Percentiles rank a stretch among this genome's conserved stretches.
Conservation (phyloP, 108 stramenopile genomes). For the Discostella stelligeroides region DNA sequence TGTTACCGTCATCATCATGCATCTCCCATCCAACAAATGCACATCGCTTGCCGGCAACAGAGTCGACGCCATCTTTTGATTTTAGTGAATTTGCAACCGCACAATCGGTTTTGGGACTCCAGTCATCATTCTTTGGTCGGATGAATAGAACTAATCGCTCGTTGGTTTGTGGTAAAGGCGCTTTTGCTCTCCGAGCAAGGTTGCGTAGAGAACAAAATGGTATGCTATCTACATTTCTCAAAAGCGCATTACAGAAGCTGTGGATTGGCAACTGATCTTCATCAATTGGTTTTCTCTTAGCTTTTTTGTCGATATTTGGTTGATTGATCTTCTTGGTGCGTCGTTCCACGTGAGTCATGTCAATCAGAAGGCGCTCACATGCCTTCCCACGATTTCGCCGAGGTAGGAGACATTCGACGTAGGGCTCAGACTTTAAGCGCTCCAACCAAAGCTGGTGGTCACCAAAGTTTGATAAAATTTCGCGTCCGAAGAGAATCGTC, state of each 20-base stretch:
- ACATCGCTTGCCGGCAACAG: slow-evolving; percentile 57
- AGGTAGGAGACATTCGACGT: slow-evolving; percentile 48
- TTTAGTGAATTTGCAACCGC: slow-evolving; percentile 71
- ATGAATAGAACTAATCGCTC: slow-evolving; percentile 64
- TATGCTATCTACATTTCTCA: slow-evolving; percentile 39
- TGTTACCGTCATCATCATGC: slow-evolving; percentile 37
- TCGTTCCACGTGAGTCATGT: slow-evolving; percentile 60
- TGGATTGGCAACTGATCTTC: slow-evolving; percentile 33
- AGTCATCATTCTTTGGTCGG: slow-evolving; percentile 66
- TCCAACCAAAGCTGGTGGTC: background rate
- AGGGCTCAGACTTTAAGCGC: slow-evolving; percentile 13
- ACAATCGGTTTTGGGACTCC: slow-evolving; percentile 69
- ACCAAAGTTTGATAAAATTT: slow-evolving; percentile 12
- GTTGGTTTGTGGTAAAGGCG: slow-evolving; percentile 54
- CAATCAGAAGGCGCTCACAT: slow-evolving; percentile 74
- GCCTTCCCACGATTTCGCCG: slow-evolving; percentile 82
- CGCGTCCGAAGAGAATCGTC: slow-evolving; percentile 45
- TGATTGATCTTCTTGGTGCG: slow-evolving; percentile 17
- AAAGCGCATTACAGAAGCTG: slow-evolving; percentile 15
- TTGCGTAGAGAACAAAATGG: slow-evolving; percentile 70
- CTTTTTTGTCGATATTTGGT: slow-evolving; percentile 2
- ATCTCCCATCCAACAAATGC: slow-evolving; percentile 75
- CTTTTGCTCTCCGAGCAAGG: slow-evolving; percentile 66
- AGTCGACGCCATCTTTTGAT: slow-evolving; percentile 24
- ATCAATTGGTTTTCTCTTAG: slow-evolving; percentile 13